phyloP scores from a whole-genome alignment of 768 basidiomycete species.

The Daedalea quercina region DNA sequence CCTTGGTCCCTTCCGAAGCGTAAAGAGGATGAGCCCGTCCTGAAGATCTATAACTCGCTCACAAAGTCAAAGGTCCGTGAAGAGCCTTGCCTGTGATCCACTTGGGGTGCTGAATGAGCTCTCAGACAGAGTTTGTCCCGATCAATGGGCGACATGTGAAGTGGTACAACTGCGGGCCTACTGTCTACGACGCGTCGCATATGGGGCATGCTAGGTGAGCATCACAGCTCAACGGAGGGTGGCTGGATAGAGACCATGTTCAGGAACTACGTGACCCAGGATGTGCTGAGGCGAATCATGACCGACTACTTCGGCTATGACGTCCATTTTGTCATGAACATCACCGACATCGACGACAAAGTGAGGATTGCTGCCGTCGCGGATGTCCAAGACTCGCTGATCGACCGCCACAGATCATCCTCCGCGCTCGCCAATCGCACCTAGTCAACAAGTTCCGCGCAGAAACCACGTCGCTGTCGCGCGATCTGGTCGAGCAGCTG shows the following conservation, averaged over 20 bases:
- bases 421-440: conserved; percentile 79
- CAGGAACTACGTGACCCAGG: conserved; percentile 96
- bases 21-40: conserved; percentile 48
- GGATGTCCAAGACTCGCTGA: background rate
- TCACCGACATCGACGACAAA: conserved; percentile 99
- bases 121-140: conserved; percentile 73
- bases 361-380: conserved; percentile 32
- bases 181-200: conserved; percentile 96
- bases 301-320: conserved; percentile 96
- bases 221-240: background rate
- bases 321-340: conserved; percentile 98
- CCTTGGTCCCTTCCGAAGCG: conserved; percentile 43
- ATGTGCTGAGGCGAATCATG: conserved; percentile 84
- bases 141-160: conserved; percentile 69
- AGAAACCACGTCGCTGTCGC: conserved; percentile 47
- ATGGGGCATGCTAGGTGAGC: conserved; percentile 97
- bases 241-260: background rate
- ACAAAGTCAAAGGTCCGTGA: conserved; percentile 75
- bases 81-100: background rate
- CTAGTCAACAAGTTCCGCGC: conserved; percentile 57
- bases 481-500: conserved; percentile 50
- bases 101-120: conserved; percentile 9
- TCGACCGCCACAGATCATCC: conserved; percentile 67
- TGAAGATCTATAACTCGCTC: conserved; percentile 89
- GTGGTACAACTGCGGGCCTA: conserved; percentile 99